phyloP scores from a whole-genome alignment of 768 basidiomycete species.

The Calocera viscosa region DNA sequence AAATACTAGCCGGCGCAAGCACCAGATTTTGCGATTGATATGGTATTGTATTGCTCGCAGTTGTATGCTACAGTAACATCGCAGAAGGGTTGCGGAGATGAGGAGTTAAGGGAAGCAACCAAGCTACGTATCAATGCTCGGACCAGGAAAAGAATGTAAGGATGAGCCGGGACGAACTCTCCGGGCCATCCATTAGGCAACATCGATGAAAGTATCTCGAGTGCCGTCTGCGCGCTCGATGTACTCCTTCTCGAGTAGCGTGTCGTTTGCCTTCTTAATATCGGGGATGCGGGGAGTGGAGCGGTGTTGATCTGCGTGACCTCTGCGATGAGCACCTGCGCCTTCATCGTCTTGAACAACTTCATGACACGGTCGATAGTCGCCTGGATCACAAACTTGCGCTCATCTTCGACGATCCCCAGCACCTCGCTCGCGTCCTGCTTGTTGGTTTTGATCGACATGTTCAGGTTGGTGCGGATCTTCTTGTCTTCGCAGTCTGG shows the following conservation, averaged over 20 bases:
- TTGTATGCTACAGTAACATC: constrained; percentile 6
- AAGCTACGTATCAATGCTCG: not conserved
- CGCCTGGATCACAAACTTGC: constrained; percentile 91
- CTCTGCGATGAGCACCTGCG: constrained; percentile 28
- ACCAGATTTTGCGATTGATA: not conserved
- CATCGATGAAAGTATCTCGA: constrained; percentile 74
- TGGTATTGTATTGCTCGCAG: constrained; percentile 4
- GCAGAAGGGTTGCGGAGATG: not conserved
- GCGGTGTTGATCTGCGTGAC: constrained; percentile 23
- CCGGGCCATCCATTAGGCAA: constrained; percentile 37
- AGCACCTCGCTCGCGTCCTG: constrained; percentile 79
- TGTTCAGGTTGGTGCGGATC: constrained; percentile 81
- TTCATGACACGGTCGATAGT: constrained; percentile 64
- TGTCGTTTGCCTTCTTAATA: constrained; percentile 53
- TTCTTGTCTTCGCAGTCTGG: constrained; percentile 86
- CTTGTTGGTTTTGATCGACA: constrained; percentile 86
- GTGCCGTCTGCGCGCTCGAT: constrained; percentile 86
- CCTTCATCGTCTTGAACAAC: constrained; percentile 29
- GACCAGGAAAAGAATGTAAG: not conserved
- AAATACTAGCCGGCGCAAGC: constrained; percentile 11
- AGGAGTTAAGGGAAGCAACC: not conserved
- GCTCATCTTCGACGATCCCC: constrained; percentile 91
- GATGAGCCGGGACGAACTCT: not conserved
- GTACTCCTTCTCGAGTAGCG: constrained; percentile 93
- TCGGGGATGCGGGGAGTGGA: not conserved